phyloP scores from a whole-genome alignment of 192 early-diverging fungal species.

The Backusella tuberculispora region DNA sequence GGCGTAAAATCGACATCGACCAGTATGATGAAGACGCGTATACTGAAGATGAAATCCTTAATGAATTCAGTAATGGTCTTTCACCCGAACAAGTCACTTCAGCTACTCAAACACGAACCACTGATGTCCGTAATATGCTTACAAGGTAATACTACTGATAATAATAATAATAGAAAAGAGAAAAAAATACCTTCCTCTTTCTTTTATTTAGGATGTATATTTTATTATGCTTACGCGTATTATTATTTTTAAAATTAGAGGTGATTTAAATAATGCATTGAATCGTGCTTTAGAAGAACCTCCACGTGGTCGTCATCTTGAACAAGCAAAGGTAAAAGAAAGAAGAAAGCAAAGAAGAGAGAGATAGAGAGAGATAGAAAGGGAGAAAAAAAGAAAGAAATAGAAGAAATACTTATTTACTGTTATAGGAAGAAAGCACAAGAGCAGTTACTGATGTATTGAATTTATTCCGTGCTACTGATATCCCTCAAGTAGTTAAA shows the following conservation, averaged over 20 bases:
- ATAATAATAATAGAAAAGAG: not conserved
- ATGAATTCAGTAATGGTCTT: constrained; percentile 47
- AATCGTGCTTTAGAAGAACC: constrained; percentile 65
- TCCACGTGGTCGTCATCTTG: constrained; percentile 69
- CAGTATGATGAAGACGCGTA: constrained; percentile 64
- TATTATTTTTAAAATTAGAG: constrained; percentile 41
- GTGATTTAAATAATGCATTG: constrained; percentile 62
- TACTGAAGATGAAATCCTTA: constrained; percentile 49
- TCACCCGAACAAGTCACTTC: constrained; percentile 52
- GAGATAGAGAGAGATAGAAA: too few relatives aligned
- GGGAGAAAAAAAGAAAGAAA: constrained; percentile 42
- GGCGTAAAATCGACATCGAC: constrained; percentile 73
- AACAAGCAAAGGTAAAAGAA: constrained; percentile 63
- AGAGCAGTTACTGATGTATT: constrained; percentile 84
- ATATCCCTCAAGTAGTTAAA: constrained; percentile 68
- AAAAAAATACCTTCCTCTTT: not conserved
- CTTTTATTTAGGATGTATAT: not conserved
- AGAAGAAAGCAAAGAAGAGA: not conserved
- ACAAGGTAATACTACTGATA: constrained; percentile 46
- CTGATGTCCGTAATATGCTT: constrained; percentile 68
- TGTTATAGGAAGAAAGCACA: constrained; percentile 69
- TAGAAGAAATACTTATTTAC: not conserved
- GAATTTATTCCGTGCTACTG: constrained; percentile 67
- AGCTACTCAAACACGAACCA: constrained; percentile 56
- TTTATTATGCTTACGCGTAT: too few relatives aligned